These are phyloP conservation scores for Lizanozyma gosingica DNA, from an alignment of 1,139 yeast genomes.

Conservation along the genomic window DNA sequence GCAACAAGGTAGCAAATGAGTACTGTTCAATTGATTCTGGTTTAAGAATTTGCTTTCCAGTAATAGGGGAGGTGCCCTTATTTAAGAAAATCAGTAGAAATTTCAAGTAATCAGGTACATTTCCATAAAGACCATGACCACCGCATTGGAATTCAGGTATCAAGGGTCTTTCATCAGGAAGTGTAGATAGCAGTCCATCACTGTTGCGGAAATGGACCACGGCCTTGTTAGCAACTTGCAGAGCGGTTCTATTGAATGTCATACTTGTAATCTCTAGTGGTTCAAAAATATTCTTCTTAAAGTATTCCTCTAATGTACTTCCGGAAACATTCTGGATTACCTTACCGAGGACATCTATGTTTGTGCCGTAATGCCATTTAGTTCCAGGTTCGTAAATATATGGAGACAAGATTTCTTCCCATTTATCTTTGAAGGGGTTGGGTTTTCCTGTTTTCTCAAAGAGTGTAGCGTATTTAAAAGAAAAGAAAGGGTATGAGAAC, in stretches of 20 bases:
- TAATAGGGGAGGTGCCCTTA: slow-evolving; percentile 21
- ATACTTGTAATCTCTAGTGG: slow-evolving; percentile 10
- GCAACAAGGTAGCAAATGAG: slow-evolving; percentile 14
- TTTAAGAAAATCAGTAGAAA: slow-evolving; percentile 23
- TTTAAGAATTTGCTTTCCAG: slow-evolving; percentile 17
- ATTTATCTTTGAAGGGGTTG: slow-evolving; percentile 1
- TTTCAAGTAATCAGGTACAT: slow-evolving; percentile 21
- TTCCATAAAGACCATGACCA: slow-evolving; percentile 27
- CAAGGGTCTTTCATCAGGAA: slow-evolving; percentile 8
- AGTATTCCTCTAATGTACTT: slow-evolving; percentile 9
- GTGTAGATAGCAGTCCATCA: slow-evolving; percentile 2
- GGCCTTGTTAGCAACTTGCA: slow-evolving; percentile 9
- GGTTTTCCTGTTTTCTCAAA: slow-evolving; percentile 5
- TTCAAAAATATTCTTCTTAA: slow-evolving; percentile 10
- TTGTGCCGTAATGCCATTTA: slow-evolving; percentile 12
- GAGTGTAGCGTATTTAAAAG: slow-evolving; percentile 7
- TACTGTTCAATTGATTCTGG: slow-evolving; percentile 16
- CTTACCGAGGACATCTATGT: slow-evolving; percentile 13
- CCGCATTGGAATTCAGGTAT: slow-evolving; percentile 21
- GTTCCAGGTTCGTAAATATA: slow-evolving; percentile 15
- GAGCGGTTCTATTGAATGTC: slow-evolving; percentile 5
- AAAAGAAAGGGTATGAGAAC: slow-evolving; percentile 11
- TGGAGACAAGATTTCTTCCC: slow-evolving; percentile 8
- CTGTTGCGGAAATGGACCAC: slow-evolving; percentile 8
- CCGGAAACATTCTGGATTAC: slow-evolving; percentile 13